phyloP scores from a whole-genome alignment of 2,329 filamentous ascomycete genomes.

The Colletotrichum sp. region DNA sequence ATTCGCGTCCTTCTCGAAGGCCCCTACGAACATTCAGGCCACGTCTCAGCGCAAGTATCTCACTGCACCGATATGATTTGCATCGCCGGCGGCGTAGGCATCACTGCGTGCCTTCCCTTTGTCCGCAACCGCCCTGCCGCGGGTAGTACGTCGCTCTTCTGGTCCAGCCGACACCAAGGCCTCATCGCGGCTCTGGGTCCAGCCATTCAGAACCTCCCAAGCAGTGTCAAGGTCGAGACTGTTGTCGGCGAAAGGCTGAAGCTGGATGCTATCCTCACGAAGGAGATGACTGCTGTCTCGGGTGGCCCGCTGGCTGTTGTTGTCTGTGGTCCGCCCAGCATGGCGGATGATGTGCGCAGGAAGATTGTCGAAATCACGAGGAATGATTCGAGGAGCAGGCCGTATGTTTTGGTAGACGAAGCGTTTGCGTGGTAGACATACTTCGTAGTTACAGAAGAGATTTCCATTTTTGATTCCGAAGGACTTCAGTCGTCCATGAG shows the following conservation, averaged over 20 bases:
- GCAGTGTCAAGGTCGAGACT: slow-evolving; percentile 5
- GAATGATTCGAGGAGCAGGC: neutral
- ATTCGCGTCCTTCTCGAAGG: neutral
- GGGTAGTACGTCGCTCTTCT: neutral
- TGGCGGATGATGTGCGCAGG: slow-evolving; percentile 22
- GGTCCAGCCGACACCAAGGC: neutral
- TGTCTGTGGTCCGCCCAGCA: slow-evolving; percentile 21
- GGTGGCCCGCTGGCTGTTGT: slow-evolving; percentile 13
- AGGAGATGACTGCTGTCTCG: neutral
- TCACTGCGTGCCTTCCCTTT: slow-evolving; percentile 3
- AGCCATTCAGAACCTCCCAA: neutral
- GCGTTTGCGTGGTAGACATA: slow-evolving; percentile 4
- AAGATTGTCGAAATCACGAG: slow-evolving; percentile 12
- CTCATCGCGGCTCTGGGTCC: neutral
- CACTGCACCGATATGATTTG: slow-evolving; percentile 9
- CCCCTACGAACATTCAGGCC: neutral
- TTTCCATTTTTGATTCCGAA: no score
- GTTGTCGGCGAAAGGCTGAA: slow-evolving; percentile 3
- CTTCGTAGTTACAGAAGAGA: no score
- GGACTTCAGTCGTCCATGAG: neutral
- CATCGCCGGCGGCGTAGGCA: slow-evolving; percentile 6
- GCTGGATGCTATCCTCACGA: neutral
- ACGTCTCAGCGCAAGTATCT: neutral
- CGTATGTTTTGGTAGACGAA: slow-evolving; percentile 22
- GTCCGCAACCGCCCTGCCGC: neutral